Conservation (phyloP, 768 basidiomycete genomes). For the Suillus subluteus region DNA sequence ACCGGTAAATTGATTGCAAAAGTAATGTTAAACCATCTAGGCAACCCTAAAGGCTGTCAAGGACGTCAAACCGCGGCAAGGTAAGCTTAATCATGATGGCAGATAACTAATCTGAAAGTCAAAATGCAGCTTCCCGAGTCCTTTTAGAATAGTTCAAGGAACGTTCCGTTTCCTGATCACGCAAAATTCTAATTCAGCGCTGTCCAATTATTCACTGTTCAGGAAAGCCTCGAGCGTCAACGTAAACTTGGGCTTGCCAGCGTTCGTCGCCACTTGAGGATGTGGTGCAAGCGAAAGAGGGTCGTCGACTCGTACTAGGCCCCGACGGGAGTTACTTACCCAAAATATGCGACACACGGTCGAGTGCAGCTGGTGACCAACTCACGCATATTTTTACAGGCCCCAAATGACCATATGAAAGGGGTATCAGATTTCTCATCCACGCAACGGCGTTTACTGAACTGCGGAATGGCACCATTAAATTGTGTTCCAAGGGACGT, state of each 20-base stretch:
- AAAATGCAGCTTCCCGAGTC: neutral
- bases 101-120: constrained; percentile 3
- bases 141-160: constrained; percentile 4
- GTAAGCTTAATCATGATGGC: constrained; percentile 4
- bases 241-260: too few species aligned
- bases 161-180: neutral
- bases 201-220: neutral
- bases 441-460: constrained; percentile 4
- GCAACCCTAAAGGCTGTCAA: constrained; percentile 4
- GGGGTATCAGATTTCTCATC: constrained; percentile 3
- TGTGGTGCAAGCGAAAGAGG: neutral
- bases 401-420: constrained; percentile 1
- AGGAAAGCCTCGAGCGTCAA: neutral
- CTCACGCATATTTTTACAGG: constrained; percentile 6
- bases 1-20: constrained; percentile 8
- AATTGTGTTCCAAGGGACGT: neutral
- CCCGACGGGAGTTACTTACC: neutral
- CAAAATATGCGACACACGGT: neutral
- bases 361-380: neutral
- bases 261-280: neutral
- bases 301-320: neutral
- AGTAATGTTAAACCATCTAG: constrained; percentile 1
- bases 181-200: neutral
- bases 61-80: constrained; percentile 1
- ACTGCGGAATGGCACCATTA: neutral